These are phyloP conservation scores for Berberis vulgaris DNA, from an alignment of 164 flowering plant genomes.

Conservation along the genomic window DNA sequence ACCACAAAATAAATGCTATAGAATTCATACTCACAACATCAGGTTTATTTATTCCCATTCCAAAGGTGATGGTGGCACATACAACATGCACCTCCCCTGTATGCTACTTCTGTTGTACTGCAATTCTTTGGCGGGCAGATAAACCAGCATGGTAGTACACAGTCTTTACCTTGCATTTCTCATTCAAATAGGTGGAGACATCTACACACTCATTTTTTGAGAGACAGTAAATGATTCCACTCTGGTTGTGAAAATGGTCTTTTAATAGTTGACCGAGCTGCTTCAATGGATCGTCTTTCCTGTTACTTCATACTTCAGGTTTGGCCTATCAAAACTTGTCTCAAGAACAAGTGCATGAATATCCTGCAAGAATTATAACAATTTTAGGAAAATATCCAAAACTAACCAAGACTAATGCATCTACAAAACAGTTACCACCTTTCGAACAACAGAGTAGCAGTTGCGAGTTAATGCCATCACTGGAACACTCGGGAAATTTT, in stretches of 20 bases:
- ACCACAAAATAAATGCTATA: too few species aligned
- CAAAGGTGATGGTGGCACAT: slow-evolving; percentile 96
- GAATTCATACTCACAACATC: slow-evolving; percentile 69
- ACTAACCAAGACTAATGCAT: not conserved
- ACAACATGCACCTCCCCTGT: slow-evolving; percentile 76
- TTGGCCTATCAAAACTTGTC: slow-evolving; percentile 95
- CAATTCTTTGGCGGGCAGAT: slow-evolving; percentile 65
- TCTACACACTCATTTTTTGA: slow-evolving; percentile 88
- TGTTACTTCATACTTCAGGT: slow-evolving; percentile 83
- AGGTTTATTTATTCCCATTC: slow-evolving; percentile 98
- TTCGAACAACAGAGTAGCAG: slow-evolving; percentile 78
- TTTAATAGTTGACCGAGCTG: slow-evolving; percentile 69
- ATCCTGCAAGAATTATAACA: slow-evolving; percentile 46
- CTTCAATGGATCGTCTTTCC: slow-evolving; percentile 71
- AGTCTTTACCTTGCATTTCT: slow-evolving; percentile 67
- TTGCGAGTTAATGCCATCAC: slow-evolving; percentile 97
- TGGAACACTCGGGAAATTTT: slow-evolving; percentile 74
- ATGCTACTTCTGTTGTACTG: slow-evolving; percentile 82
- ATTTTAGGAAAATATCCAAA: not conserved
- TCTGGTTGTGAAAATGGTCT: slow-evolving; percentile 49
- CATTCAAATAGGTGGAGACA: slow-evolving; percentile 64
- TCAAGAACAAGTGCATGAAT: slow-evolving; percentile 74
- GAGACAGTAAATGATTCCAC: slow-evolving; percentile 94
- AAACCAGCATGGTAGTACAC: slow-evolving; percentile 93
- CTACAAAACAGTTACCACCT: slow-evolving; percentile 31